Conservation (phyloP, 345 rosid genomes). For the Dimocarpus longan region DNA sequence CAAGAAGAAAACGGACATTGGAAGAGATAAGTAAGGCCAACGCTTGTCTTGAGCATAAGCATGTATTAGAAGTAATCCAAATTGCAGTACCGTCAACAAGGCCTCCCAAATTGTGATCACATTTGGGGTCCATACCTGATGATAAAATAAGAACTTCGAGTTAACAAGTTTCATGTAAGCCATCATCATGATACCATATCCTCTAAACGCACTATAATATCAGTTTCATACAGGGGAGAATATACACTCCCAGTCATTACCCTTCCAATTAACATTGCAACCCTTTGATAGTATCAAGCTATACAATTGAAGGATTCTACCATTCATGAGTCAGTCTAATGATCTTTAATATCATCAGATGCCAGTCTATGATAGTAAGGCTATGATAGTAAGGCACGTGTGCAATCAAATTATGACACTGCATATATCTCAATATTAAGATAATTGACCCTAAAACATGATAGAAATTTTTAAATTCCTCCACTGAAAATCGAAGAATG, state of each 20-base stretch:
- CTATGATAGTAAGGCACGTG: background rate
- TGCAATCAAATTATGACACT: background rate
- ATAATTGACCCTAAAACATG: background rate
- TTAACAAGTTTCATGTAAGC: slow-evolving; percentile 3
- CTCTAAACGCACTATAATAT: slow-evolving; percentile 3
- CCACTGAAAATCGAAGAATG: background rate
- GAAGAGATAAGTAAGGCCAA: slow-evolving; percentile 91
- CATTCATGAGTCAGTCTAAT: background rate
- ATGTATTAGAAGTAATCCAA: slow-evolving; percentile 67
- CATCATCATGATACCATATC: slow-evolving; percentile 1
- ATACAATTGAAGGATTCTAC: background rate
- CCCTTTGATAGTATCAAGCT: background rate
- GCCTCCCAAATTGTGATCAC: slow-evolving; percentile 89
- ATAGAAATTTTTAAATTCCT: slow-evolving; percentile 4
- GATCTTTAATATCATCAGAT: background rate
- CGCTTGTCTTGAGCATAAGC: slow-evolving; percentile 96
- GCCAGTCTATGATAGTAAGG: background rate
- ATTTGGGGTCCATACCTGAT: slow-evolving; percentile 91
- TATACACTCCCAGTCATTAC: background rate
- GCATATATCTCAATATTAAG: background rate
- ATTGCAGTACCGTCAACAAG: slow-evolving; percentile 76
- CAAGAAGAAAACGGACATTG: slow-evolving; percentile 54
- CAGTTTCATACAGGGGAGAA: background rate
- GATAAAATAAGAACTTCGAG: slow-evolving; percentile 22
- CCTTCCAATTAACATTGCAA: background rate